A percentile compares a stretch with the other conserved stretches of the same genome.
These are phyloP conservation scores for Usnea hakonensis DNA, from an alignment of 495 filamentous ascomycete species.

Conservation along the genomic window DNA sequence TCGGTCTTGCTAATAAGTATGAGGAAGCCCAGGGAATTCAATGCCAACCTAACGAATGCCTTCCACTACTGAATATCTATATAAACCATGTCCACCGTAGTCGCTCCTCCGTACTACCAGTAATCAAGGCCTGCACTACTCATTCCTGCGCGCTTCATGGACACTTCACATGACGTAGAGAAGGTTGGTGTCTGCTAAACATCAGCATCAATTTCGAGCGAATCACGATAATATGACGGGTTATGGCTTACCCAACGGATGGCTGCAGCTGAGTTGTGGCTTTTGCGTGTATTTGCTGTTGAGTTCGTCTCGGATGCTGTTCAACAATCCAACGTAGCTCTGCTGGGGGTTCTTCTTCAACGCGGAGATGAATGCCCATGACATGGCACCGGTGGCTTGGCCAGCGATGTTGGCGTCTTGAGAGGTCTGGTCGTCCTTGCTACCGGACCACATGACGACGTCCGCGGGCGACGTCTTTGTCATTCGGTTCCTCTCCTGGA, in stretches of 20 bases:
- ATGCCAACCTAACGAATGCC: too few relatives aligned
- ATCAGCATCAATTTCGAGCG: background rate
- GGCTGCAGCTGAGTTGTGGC: constrained; percentile 92
- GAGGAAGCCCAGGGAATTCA: too few relatives aligned
- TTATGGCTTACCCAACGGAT: constrained; percentile 71
- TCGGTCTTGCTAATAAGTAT: too few relatives aligned
- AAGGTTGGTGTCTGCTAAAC: constrained; percentile 13
- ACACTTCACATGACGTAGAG: constrained; percentile 17
- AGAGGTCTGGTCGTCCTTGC: constrained; percentile 94
- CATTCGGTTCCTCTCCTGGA: constrained; percentile 66
- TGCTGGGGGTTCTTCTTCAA: constrained; percentile 97
- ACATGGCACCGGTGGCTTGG: constrained; percentile 95
- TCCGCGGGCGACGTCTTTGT: constrained; percentile 94
- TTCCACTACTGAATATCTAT: background rate
- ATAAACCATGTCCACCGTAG: background rate
- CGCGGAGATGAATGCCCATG: constrained; percentile 89
- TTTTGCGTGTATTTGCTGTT: constrained; percentile 87
- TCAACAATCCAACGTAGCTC: constrained; percentile 92
- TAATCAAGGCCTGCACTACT: background rate
- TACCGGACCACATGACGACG: constrained; percentile 96
- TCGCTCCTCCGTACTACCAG: background rate
- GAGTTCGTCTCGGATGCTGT: constrained; percentile 90
- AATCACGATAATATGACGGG: background rate
- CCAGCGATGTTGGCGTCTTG: constrained; percentile 59
- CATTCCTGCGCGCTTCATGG: background rate